Evolutionary conservation across 352 stramenopile genomes (phyloP), one percentile per base, ranked within the genome.

Genomic region (Globisporangium recalcitrans): DNA sequence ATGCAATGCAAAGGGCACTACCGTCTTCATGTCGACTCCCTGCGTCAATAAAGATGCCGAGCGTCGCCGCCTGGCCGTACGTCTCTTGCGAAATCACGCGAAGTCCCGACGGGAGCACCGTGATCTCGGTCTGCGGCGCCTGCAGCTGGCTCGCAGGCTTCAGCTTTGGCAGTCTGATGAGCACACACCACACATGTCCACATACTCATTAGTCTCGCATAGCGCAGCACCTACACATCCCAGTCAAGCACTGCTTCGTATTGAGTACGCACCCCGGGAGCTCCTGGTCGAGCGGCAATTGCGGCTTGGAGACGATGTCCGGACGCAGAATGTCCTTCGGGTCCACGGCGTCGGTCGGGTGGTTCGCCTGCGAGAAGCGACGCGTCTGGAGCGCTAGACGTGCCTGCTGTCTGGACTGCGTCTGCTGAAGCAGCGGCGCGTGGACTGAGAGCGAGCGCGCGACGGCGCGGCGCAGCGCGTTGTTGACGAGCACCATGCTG

Each of bases 81-180:
- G 89, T 98, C 70, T 99, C 96, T 65, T 98, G 95, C 14, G 93
- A 98, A 57, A 98, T 97, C 27, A 99, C 95, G 31, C 96, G 89
- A 42, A 99, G 77, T 0, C 96, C 96, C 52, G 97, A 98, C 14
- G 88, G 73, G 11, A 99, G 77, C 53, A 86, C 97, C 32, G 95
- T 97, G 29, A 98, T 85, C 67, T 96, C 70, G 1, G 95, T 98
- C 63, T 95, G 78, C 4, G 96, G 96, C 32, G 84, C 77, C 53
- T 86, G 70, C 22, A 96, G 64, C 54, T 96, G 83, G 54, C 79
- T 91, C 38, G 87, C 86, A 0, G 88, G 85, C 63, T 95, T 95
- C 48, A 96, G 80, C 64, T 77, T 77, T 2, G 88, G 88, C 56
- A 95, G 71, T 0, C 81, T 88, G 55, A 2, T 27, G 9, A 10